Conservation (phyloP, 371 early-diverging fungal genomes). For the Mortierella sp. region DNA sequence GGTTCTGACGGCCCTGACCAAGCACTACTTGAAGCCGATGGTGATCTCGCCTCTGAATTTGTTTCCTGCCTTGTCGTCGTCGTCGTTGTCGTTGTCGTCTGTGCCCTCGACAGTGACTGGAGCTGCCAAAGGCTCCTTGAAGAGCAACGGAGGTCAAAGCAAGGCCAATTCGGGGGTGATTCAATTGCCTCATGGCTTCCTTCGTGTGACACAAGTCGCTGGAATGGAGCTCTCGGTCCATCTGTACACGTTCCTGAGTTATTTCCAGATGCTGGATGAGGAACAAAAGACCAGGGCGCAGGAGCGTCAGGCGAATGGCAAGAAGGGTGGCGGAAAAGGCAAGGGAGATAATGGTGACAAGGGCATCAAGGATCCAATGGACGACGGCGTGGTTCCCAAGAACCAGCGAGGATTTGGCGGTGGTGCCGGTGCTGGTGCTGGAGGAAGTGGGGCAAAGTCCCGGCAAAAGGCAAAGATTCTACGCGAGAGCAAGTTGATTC, state of each 20-base stretch:
- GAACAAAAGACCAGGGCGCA: conserved; percentile 28
- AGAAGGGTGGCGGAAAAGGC: conserved; percentile 17
- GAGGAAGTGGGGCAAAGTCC: conserved; percentile 22
- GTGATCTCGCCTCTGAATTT: conserved; percentile 18
- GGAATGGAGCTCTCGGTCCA: conserved; percentile 48
- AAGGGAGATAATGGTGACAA: background rate
- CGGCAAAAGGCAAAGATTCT: conserved; percentile 64
- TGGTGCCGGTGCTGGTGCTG: background rate
- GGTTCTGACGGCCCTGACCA: conserved; percentile 45
- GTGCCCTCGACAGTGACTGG: background rate
- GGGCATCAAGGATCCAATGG: background rate
- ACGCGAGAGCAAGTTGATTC: conserved; percentile 76
- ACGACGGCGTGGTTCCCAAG: background rate
- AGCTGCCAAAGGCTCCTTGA: background rate
- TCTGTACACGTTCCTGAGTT: conserved; percentile 49
- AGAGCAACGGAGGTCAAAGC: background rate
- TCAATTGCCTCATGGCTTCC: conserved; percentile 48
- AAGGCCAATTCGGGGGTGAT: conserved; percentile 18
- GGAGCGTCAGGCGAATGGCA: conserved; percentile 22
- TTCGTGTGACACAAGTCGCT: conserved; percentile 56
- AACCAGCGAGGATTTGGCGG: background rate
- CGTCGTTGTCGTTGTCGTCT: conserved; percentile 1
- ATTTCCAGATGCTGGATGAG: conserved; percentile 48
- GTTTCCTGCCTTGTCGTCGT: conserved; percentile 16
- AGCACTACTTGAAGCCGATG: conserved; percentile 36